phyloP scores from a whole-genome alignment of 768 basidiomycete species.

The Termitomyces sp. region DNA sequence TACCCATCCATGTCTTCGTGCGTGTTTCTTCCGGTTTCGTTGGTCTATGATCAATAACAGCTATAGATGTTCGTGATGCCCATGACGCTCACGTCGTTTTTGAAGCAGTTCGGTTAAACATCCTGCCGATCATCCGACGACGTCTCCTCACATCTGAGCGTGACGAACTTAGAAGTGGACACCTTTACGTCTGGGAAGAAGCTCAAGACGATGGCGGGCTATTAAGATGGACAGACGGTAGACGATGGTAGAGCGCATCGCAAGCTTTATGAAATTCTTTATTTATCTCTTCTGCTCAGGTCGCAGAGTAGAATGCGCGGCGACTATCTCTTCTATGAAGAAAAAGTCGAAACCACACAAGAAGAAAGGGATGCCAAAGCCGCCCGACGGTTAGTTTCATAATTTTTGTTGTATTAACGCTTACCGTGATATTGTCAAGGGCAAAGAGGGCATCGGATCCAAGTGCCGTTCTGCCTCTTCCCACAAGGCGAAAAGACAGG shows the following conservation, averaged over 20 bases:
- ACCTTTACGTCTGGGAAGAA: constrained; percentile 86
- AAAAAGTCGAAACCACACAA: constrained; percentile 77
- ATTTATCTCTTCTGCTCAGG: constrained; percentile 35
- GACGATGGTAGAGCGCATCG: constrained; percentile 54
- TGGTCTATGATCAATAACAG: background rate
- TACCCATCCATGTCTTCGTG: constrained; percentile 50
- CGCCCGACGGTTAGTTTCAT: constrained; percentile 56
- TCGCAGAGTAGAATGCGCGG: constrained; percentile 84
- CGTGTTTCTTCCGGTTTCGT: constrained; percentile 12
- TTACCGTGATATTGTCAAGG: constrained; percentile 28
- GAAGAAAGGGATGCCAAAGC: constrained; percentile 80
- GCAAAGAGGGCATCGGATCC: constrained; percentile 62
- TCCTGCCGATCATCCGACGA: constrained; percentile 68
- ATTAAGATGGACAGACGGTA: constrained; percentile 79
- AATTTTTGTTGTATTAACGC: background rate
- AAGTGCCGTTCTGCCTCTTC: constrained; percentile 51
- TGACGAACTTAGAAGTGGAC: constrained; percentile 66
- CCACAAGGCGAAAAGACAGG: constrained; percentile 69
- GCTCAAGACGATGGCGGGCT: constrained; percentile 70
- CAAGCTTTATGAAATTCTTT: background rate
- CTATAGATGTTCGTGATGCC: constrained; percentile 72
- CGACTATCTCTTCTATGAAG: constrained; percentile 81
- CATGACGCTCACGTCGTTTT: constrained; percentile 74
- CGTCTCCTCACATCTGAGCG: constrained; percentile 68
- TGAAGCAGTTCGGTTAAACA: constrained; percentile 70